phyloP scores from a whole-genome alignment of 192 early-diverging fungal genomes.

The Coemansia umbellata region DNA sequence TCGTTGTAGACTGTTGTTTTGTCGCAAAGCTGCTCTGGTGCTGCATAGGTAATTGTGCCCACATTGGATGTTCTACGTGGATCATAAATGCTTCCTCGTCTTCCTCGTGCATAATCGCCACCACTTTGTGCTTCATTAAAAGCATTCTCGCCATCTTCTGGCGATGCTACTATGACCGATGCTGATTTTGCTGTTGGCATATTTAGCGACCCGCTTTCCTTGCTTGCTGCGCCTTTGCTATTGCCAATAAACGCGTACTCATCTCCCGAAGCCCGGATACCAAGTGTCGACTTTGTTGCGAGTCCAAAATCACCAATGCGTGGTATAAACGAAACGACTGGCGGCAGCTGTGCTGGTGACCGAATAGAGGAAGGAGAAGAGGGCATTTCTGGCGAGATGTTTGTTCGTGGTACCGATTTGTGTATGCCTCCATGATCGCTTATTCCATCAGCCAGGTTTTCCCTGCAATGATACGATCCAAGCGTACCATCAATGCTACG shows the following conservation, averaged over 20 bases:
- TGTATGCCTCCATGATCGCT: no score
- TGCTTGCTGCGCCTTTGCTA: conserved; percentile 11
- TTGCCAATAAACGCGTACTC: conserved; percentile 26
- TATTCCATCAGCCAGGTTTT: no score
- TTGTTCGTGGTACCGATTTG: not conserved
- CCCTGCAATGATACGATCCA: no score
- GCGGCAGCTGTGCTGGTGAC: not conserved
- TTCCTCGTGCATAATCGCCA: not conserved
- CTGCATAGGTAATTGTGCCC: conserved; percentile 90
- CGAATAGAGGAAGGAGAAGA: no score
- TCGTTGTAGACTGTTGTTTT: conserved; percentile 58
- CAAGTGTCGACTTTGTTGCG: conserved; percentile 60
- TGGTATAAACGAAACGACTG: conserved; percentile 42
- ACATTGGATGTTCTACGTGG: conserved; percentile 77
- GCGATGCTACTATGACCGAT: not conserved
- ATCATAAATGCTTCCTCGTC: conserved; percentile 35
- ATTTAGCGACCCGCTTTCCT: not conserved
- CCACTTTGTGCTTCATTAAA: not conserved
- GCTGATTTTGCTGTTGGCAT: not conserved
- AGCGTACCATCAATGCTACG: conserved; percentile 9
- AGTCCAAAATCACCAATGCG: conserved; percentile 96
- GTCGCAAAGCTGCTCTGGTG: conserved; percentile 51
- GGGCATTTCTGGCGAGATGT: not conserved
- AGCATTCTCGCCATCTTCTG: not conserved
- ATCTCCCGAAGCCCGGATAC: conserved; percentile 27